phyloP scores from a whole-genome alignment of 1,284 basidiomycete genomes.

The Abortiporus biennis region DNA sequence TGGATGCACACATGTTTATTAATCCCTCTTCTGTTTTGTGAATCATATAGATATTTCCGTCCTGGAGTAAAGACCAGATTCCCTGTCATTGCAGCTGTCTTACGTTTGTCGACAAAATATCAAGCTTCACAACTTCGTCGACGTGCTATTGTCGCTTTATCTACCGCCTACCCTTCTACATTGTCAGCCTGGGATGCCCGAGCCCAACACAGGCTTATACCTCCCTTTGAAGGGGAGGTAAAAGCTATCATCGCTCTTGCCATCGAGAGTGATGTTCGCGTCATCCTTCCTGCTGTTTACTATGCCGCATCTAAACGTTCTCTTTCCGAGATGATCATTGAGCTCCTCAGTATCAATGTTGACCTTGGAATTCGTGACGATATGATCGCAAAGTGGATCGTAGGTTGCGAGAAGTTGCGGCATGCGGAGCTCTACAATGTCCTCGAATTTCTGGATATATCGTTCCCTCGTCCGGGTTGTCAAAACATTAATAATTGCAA shows the following conservation, averaged over 20 bases:
- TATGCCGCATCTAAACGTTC: constrained; percentile 11
- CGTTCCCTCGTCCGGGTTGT: constrained; percentile 10
- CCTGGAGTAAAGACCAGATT: constrained; percentile 19
- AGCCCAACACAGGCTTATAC: constrained; percentile 10
- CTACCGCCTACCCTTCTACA: constrained; percentile 30
- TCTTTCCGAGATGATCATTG: constrained; percentile 7
- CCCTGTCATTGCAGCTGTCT: constrained; percentile 26
- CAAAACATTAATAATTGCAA: constrained; percentile 3
- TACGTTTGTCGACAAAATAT: constrained; percentile 36
- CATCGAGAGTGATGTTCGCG: constrained; percentile 10
- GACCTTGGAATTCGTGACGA: constrained; percentile 6
- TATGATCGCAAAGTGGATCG: constrained; percentile 8
- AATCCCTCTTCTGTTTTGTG: neutral
- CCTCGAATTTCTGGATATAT: constrained; percentile 10
- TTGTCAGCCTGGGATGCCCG: constrained; percentile 26
- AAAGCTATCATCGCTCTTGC: constrained; percentile 9
- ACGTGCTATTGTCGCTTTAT: constrained; percentile 29
- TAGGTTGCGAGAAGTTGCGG: constrained; percentile 12
- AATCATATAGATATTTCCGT: constrained; percentile 10
- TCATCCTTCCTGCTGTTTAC: constrained; percentile 11
- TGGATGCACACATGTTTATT: neutral
- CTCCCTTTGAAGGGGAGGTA: constrained; percentile 12
- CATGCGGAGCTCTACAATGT: constrained; percentile 8
- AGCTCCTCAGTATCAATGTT: constrained; percentile 8
- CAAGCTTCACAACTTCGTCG: constrained; percentile 29